Conservation (phyloP, 139 green algal genomes). For the Chlamydomonas incerta region DNA sequence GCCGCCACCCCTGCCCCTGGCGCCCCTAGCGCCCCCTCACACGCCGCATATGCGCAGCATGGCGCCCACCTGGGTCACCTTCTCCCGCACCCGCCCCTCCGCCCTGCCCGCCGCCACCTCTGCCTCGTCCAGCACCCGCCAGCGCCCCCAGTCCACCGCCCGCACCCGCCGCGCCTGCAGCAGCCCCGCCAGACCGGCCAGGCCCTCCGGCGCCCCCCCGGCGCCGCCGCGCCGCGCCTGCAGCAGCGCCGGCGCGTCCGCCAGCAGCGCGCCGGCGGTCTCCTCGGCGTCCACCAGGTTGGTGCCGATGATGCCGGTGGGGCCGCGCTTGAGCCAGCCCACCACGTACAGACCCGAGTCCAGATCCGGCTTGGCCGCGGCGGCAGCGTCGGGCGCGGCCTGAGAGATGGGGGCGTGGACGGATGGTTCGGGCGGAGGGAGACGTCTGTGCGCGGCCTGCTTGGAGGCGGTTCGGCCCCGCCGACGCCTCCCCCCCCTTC, state of each 20-base stretch:
- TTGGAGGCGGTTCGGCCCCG: too few species aligned
- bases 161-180: constrained; percentile 56
- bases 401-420: neutral
- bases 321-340: constrained; percentile 91
- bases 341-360: constrained; percentile 81
- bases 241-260: constrained; percentile 48
- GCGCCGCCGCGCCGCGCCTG: neutral
- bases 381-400: neutral
- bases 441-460: too few species aligned
- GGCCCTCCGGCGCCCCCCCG: constrained; percentile 26
- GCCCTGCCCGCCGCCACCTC: constrained; percentile 65
- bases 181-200: constrained; percentile 52
- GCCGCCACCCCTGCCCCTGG: too few species aligned
- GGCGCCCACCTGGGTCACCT: constrained; percentile 65
- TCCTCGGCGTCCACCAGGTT: constrained; percentile 90
- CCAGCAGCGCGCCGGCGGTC: constrained; percentile 66
- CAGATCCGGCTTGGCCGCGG: constrained; percentile 34
- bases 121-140: constrained; percentile 73
- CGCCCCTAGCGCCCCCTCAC: too few species aligned
- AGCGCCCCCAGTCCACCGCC: constrained; percentile 66
- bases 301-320: constrained; percentile 93
- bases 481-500: too few species aligned
- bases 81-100: constrained; percentile 74
- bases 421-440: neutral
- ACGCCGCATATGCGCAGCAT: constrained; percentile 65